Percentiles rank a stretch among this genome's conserved stretches.
Conservation (phyloP, 768 basidiomycete genomes). For the Amanita jacksonii region DNA sequence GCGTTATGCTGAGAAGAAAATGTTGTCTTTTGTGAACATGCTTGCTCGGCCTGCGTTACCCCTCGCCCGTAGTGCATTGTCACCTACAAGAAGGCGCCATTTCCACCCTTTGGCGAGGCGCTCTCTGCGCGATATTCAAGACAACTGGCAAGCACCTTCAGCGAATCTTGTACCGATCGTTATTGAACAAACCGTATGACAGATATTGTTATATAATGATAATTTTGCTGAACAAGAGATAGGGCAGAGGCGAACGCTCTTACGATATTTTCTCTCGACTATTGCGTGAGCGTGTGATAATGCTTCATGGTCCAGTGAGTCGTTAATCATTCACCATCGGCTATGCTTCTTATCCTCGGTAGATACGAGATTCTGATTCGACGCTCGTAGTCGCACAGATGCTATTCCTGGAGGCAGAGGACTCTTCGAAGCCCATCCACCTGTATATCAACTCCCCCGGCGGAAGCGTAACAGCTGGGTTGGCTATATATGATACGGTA, state of each 20-base stretch:
- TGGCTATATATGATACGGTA: conserved; percentile 98
- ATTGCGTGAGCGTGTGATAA: conserved; percentile 88
- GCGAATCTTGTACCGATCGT: conserved; percentile 82
- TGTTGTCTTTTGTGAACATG: conserved; percentile 18
- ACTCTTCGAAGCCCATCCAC: conserved; percentile 89
- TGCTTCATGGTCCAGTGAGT: conserved; percentile 86
- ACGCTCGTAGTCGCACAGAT: conserved; percentile 86
- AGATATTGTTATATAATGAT: background rate
- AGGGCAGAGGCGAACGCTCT: conserved; percentile 82
- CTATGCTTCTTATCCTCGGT: conserved; percentile 8
- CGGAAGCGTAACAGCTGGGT: conserved; percentile 89
- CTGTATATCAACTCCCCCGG: conserved; percentile 97
- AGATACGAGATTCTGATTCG: conserved; percentile 90
- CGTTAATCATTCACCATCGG: background rate
- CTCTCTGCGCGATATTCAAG: conserved; percentile 23
- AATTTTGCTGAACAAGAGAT: conserved; percentile 1
- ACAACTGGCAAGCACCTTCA: conserved; percentile 32
- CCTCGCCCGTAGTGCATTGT: background rate
- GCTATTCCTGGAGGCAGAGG: conserved; percentile 93
- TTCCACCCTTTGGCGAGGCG: conserved; percentile 48
- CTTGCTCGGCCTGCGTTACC: conserved; percentile 1
- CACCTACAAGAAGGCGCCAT: conserved; percentile 21
- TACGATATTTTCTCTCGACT: conserved; percentile 97
- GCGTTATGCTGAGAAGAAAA: conserved; percentile 21
- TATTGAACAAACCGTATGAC: conserved; percentile 77